These are phyloP conservation scores for Hymenoscyphus fraxineus DNA, from an alignment of 2,329 filamentous ascomycete species.

Conservation along the genomic window DNA sequence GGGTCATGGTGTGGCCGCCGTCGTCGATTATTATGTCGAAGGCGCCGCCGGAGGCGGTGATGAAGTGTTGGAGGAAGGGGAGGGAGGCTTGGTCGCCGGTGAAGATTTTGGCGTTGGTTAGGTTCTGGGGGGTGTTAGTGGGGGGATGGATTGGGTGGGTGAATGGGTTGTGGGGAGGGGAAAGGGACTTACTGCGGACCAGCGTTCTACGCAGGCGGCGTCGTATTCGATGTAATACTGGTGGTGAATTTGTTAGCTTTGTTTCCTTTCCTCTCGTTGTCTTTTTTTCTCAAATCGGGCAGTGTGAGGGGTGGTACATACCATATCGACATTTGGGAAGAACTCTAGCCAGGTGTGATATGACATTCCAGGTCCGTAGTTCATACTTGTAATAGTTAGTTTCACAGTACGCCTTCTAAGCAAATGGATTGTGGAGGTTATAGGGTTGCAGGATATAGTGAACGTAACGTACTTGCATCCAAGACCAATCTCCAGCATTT, in stretches of 20 bases:
- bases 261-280: not conserved
- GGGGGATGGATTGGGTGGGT: too few relatives aligned
- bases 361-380: constrained; percentile 2
- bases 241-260: not conserved
- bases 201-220: constrained; percentile 5
- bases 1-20: constrained; percentile 38
- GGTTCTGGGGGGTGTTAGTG: not conserved
- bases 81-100: not conserved
- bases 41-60: constrained; percentile 33
- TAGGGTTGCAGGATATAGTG: too few relatives aligned
- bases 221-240: constrained; percentile 10
- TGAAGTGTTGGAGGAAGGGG: constrained; percentile 37
- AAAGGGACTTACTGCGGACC: constrained; percentile 3
- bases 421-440: not conserved
- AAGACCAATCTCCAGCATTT: constrained; percentile 8
- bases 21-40: constrained; percentile 43
- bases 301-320: not conserved
- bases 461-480: constrained; percentile 1
- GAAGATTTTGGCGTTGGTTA: constrained; percentile 7
- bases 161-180: not conserved
- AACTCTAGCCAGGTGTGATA: constrained; percentile 9
- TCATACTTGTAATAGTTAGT: not conserved
- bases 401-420: not conserved
- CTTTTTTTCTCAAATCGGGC: not conserved
- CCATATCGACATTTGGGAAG: constrained; percentile 9